Evolutionary conservation across 2,329 filamentous ascomycete species (phyloP).

Genomic region (Teratosphaeria zuluensis): DNA sequence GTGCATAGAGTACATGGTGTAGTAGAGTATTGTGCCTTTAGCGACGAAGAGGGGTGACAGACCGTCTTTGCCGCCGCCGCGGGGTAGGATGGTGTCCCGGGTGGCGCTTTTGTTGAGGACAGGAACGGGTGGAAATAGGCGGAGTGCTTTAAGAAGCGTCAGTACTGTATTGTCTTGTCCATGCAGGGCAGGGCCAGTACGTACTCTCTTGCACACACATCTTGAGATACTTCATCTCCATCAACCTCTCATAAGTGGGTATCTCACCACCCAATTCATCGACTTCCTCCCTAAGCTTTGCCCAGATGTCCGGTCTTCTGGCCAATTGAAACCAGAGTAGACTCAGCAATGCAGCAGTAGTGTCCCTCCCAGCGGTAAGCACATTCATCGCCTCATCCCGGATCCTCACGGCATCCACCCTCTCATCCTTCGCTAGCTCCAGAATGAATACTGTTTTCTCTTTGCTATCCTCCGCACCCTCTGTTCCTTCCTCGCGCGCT

Average conservation of each 20-base stretch:
- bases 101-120: constrained; percentile 65
- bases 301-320: constrained; percentile 11
- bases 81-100: constrained; percentile 63
- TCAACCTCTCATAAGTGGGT: constrained; percentile 30
- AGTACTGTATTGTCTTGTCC: background rate
- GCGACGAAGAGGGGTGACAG: constrained; percentile 42
- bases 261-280: constrained; percentile 18
- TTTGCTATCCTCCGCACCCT: background rate
- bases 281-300: constrained; percentile 15
- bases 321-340: constrained; percentile 26
- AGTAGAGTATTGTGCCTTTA: constrained; percentile 18
- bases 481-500: background rate
- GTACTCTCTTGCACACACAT: constrained; percentile 52
- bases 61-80: constrained; percentile 43
- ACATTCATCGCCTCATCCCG: constrained; percentile 39
- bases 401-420: constrained; percentile 27
- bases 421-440: constrained; percentile 43
- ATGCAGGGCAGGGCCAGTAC: background rate
- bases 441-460: constrained; percentile 49
- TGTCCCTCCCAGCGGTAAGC: constrained; percentile 44
- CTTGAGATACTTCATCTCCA: constrained; percentile 27
- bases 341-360: constrained; percentile 39
- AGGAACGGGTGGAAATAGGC: constrained; percentile 65
- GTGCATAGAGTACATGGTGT: constrained; percentile 19
- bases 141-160: constrained; percentile 33